Base-by-base conservation (phyloP, 805 yeast species). In the Pichia nakasei region DNA sequence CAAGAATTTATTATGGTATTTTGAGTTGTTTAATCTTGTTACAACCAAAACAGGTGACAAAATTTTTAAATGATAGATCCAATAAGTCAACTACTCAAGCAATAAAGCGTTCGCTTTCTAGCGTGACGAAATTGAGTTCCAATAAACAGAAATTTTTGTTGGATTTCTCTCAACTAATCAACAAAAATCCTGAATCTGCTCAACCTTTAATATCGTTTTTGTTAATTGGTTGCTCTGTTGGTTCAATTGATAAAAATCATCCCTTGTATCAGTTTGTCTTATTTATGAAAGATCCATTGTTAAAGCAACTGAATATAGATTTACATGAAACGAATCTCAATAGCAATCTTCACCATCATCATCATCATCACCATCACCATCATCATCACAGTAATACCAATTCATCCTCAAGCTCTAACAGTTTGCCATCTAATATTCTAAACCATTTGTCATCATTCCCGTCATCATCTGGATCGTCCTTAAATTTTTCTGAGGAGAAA, bases 1-100 rank as follows among this genome's bases (percentile, higher is more conserved):
- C 59, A 41, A 52, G 53, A 52, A 35, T 64, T 15, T 43, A 61
- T 9, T 60, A 55, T 49, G 59, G 54, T 31, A 55, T 68, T 38
- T 54, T 68, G 26, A 60, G 70, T 8, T 49, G 61, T 17, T 45
- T 69, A 20, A 19, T 68, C 33, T 49, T 64, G 2, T 50, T 68
- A 18, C 51, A 60, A 20, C 69, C 71, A 5, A 52, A 50, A 20
- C 52, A 57, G 11, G 41, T 69, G 22, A 56, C 56, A 22, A 58
- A 51, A 31, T 63, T 47, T 26, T 22, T 60, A 9, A 41, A 45
- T 12, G 60, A 53, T 5, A 52, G 50, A 38, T 47, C 48, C 17
- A 22, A 46, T 22, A 57, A 52, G 42, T 44, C 53, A 7, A 49
- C 60, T 5, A 47, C 56, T 5, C 36, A 54, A 29, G 44, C 54